phyloP scores from a whole-genome alignment of 2,329 filamentous ascomycete genomes.

The Truncatella angustata region DNA sequence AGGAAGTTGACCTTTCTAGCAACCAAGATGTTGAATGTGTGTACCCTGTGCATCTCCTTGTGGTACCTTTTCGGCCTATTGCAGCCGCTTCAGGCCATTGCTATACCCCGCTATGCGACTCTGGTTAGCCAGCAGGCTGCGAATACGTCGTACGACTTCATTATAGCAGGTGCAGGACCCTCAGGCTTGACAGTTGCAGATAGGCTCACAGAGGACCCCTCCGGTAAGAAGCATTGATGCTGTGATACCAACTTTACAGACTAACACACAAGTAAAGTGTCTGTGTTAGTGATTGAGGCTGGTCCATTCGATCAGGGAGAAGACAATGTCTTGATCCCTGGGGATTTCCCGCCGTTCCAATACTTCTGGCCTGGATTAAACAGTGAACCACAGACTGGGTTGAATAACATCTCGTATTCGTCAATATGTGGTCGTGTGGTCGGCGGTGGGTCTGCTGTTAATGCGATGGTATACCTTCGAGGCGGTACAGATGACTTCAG shows the following conservation, averaged over 20 bases:
- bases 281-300: neutral
- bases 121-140: neutral
- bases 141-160: slow-evolving; percentile 14
- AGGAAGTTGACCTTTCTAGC: too few species aligned
- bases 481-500: slow-evolving; percentile 31
- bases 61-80: too few species aligned
- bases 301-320: slow-evolving; percentile 15
- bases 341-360: slow-evolving; percentile 10
- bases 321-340: slow-evolving; percentile 14
- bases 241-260: neutral
- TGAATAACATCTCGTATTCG: slow-evolving; percentile 23
- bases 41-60: too few species aligned
- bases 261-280: neutral
- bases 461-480: slow-evolving; percentile 35
- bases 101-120: neutral
- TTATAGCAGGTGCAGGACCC: slow-evolving; percentile 16
- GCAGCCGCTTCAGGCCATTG: neutral
- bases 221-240: neutral
- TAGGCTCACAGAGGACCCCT: slow-evolving; percentile 16
- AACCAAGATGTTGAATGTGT: too few species aligned
- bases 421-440: slow-evolving; percentile 27
- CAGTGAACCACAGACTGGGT: slow-evolving; percentile 11
- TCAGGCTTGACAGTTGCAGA: slow-evolving; percentile 17
- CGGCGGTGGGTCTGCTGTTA: slow-evolving; percentile 33
- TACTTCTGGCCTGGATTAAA: slow-evolving; percentile 12